A percentile compares a stretch with the other conserved stretches of the same genome.
phyloP scores from a whole-genome alignment of 371 early-diverging fungal genomes.

The Lichtheimia ornata region DNA sequence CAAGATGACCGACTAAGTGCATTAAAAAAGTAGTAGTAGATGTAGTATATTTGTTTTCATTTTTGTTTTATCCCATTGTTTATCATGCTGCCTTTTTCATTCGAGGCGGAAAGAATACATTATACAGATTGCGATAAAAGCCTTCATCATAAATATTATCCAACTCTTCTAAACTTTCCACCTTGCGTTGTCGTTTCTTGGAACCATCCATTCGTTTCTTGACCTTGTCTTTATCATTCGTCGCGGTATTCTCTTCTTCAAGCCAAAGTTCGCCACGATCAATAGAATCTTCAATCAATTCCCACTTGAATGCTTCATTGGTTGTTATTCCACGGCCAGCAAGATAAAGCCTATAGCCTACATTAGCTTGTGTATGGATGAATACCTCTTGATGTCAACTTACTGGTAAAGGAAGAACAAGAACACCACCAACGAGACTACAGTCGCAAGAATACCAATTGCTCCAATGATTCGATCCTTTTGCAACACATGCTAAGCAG shows the following conservation, averaged over 20 bases:
- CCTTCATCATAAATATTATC: constrained; percentile 71
- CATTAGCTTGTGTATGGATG: not conserved
- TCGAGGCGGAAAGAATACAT: constrained; percentile 32
- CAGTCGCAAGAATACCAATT: constrained; percentile 60
- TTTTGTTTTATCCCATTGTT: too few species aligned
- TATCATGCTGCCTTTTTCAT: too few species aligned
- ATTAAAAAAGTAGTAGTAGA: constrained; percentile 38
- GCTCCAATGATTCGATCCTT: constrained; percentile 61
- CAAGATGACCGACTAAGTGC: constrained; percentile 30
- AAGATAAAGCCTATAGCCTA: constrained; percentile 51
- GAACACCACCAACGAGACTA: constrained; percentile 62
- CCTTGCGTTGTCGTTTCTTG: constrained; percentile 17
- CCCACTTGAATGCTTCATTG: constrained; percentile 82
- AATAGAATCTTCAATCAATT: constrained; percentile 66
- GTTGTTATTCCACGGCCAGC: constrained; percentile 68
- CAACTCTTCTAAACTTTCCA: constrained; percentile 56
- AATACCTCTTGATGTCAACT: constrained; percentile 5
- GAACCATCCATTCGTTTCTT: constrained; percentile 10
- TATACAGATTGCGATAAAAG: constrained; percentile 47
- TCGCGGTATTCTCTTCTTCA: constrained; percentile 13
- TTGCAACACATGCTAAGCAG: constrained; percentile 57
- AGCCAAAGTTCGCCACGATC: constrained; percentile 59
- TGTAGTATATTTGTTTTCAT: too few species aligned
- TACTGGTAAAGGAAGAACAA: constrained; percentile 68
- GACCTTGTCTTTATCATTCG: constrained; percentile 27